Base-by-base conservation (phyloP, 2,329 filamentous ascomycete species). In the Lecanoromycetidae sp. region DNA sequence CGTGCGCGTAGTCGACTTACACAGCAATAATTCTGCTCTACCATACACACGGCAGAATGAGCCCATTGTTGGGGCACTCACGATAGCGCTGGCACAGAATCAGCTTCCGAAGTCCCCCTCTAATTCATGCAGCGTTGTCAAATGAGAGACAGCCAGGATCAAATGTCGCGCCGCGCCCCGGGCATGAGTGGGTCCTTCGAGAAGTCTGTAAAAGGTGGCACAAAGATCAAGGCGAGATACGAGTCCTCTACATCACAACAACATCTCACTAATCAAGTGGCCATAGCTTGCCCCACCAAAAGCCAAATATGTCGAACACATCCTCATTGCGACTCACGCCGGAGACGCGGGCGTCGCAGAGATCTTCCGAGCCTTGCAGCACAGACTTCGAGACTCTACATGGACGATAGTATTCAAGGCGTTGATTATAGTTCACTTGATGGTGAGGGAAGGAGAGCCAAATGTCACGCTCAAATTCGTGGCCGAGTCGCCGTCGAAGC, bases 321-420 rank as follows among this genome's bases (percentile, higher is more conserved):
- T 98, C 61, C 77, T 98, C 48, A 76, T 95, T 56, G 90, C 91
- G 54, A 98, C 91, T 30, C 87, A 95, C 67, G 83, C 87, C 19
- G 91, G 88, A 57, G 91, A 98, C 67, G 84, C 86, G 45, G 91
- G 90, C 56, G 87, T 98, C 51, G 90, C 82, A 51, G 91, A 98
- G 69, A 85, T 98, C 60, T 96, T 98, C 65, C 82, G 91, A 52
- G 86, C 87, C 34, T 72, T 98, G 46, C 87, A 93, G 62, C 79
- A 87, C 63, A 80, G 91, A 44, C 68, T 98, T 56, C 82, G 87
- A 62, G 91, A 98, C 64, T 90, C 90, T 56, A 94, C 91, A 72
- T 98, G 91, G 91, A 98, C 91, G n/a, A 87, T 96, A 49, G 90
- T 94, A 55, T 94, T 95, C 80, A 98, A 98, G 71, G 82, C 87